Evolutionary conservation across 129 eudicot genomes (phyloP), one percentile per base, ranked within the genome.

Genomic region (Ambrosia artemisiifolia): DNA sequence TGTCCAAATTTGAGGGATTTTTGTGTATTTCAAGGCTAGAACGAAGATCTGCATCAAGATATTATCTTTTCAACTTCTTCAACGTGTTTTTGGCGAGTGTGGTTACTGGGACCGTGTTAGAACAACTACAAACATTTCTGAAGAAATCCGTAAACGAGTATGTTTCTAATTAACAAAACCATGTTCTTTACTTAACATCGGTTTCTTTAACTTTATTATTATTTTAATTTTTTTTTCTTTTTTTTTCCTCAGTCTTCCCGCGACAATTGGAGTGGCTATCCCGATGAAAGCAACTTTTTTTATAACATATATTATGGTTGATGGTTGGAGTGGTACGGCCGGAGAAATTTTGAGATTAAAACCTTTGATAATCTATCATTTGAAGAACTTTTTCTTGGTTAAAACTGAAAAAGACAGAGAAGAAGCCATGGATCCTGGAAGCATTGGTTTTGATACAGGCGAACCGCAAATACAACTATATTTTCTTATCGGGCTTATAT

Each of bases 271-370:
- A 38, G 91, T 90, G 40, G 87, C 97, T 34, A 86, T 94, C 62
- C 97, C 99, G 10, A 84, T 84, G 96, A 94, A 90, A 78, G 99
- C 99, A 38, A 94, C 99, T 28, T 94, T 94, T 79, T 94, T 94
- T 74, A 94, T 94, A 63, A 94, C 99, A 0, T 94, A 90, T 62
- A 83, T 94, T 55, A 90, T 94, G 99, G 88, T 94, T 40, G 99
- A 94, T 51, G 99, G 99, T 59, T 94, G 99, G 99, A 88, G 95
- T 63, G 97, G 99, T 50, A 83, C 90, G 35, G 99, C 99, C 6
- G 95, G 97, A 62, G 99, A 94, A 76, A 86, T 94, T 74, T 61
- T 94, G 77, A 86, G 99, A 85, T 66, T 94, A 59, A 90, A 85
- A 72, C 97, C 99, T 32, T 62, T 94, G 72, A 88, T 94, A 50